These are phyloP conservation scores for Globisporangium takayamanum DNA, from an alignment of 352 stramenopile genomes.

Conservation along the genomic window DNA sequence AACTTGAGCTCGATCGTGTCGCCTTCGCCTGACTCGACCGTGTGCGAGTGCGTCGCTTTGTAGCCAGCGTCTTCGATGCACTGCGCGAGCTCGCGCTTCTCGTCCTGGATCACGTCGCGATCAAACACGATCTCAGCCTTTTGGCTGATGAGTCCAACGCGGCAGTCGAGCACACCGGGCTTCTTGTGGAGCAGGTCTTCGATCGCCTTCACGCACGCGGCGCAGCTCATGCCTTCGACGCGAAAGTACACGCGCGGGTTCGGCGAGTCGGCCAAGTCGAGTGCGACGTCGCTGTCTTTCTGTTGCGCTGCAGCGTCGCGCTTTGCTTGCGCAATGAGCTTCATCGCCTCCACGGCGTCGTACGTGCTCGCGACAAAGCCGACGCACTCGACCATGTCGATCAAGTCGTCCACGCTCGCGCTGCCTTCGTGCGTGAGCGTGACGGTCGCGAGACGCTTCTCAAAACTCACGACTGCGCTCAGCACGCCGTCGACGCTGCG, in stretches of 20 bases:
- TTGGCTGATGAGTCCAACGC: conserved; percentile 79
- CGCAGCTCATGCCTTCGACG: conserved; percentile 84
- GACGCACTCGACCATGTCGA: conserved; percentile 77
- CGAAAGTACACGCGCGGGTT: conserved; percentile 76
- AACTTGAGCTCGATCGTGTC: conserved; percentile 82
- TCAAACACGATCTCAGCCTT: conserved; percentile 84
- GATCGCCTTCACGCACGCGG: conserved; percentile 83
- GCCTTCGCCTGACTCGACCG: conserved; percentile 64
- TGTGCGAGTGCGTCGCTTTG: conserved; percentile 69
- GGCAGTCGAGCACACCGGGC: conserved; percentile 64
- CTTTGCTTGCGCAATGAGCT: conserved; percentile 42
- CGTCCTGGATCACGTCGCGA: conserved; percentile 54
- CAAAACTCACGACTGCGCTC: conserved; percentile 62
- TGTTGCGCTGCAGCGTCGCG: conserved; percentile 21
- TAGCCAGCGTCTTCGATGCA: conserved; percentile 77
- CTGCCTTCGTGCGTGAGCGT: conserved; percentile 38
- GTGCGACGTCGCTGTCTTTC: conserved; percentile 16
- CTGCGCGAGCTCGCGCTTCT: conserved; percentile 33
- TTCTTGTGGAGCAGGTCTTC: conserved; percentile 66
- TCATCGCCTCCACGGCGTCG: conserved; percentile 43
- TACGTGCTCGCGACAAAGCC: conserved; percentile 56
- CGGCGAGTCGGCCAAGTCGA: conserved; percentile 28
- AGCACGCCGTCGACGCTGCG: conserved; percentile 67
- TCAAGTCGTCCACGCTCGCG: conserved; percentile 48
- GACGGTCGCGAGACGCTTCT: conserved; percentile 58